These are phyloP conservation scores for Nothophoma quercina DNA, from an alignment of 2,329 filamentous ascomycete species.

Conservation along the genomic window DNA sequence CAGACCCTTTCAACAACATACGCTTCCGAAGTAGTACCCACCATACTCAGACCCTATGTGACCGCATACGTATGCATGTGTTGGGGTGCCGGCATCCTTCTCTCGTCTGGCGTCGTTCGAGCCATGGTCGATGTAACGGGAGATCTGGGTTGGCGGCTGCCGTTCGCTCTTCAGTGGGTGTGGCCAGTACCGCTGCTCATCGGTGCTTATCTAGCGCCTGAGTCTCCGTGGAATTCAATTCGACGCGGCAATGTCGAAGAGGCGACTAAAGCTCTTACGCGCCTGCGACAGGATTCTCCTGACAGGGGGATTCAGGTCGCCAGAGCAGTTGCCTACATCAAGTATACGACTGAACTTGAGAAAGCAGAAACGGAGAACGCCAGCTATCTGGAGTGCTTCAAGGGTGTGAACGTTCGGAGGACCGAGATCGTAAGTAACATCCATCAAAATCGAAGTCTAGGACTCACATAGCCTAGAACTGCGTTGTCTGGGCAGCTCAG, in stretches of 20 bases:
- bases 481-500: neutral
- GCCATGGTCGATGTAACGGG: conserved; percentile 48
- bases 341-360: conserved; percentile 81
- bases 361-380: conserved; percentile 69
- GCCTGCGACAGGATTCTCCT: conserved; percentile 66
- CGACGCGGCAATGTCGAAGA: conserved; percentile 67
- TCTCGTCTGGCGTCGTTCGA: conserved; percentile 72
- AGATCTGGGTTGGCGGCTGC: conserved; percentile 69
- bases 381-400: conserved; percentile 82
- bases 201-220: conserved; percentile 70
- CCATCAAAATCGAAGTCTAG: no score
- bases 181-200: conserved; percentile 71
- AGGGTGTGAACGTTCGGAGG: conserved; percentile 74
- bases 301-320: conserved; percentile 58
- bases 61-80: conserved; percentile 74
- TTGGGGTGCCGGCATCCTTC: conserved; percentile 74
- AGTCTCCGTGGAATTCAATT: conserved; percentile 75
- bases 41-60: conserved; percentile 60
- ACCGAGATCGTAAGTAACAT: conserved; percentile 78
- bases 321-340: conserved; percentile 79
- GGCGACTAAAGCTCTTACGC: conserved; percentile 59
- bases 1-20: conserved; percentile 66
- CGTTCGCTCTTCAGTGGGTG: conserved; percentile 75
- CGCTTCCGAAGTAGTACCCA: conserved; percentile 64
- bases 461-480: no score